Percentiles rank a stretch among this genome's conserved stretches.
These are phyloP conservation scores for Cyberlindnera lachancei DNA, from an alignment of 805 yeast genomes.

Conservation along the genomic window DNA sequence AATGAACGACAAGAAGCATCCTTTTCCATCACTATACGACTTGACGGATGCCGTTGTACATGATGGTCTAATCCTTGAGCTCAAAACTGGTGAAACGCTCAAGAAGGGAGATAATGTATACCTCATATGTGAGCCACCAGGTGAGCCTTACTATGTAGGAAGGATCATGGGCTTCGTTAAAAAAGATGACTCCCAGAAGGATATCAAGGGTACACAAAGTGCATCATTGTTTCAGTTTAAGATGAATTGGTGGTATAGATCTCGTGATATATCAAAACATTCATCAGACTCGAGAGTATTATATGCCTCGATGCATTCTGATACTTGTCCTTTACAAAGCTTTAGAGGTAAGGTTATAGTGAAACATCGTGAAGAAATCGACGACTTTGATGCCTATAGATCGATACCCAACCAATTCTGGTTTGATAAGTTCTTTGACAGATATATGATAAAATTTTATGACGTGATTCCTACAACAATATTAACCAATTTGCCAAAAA, in stretches of 20 bases:
- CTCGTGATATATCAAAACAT: constrained; percentile 69
- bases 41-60: constrained; percentile 31
- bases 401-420: constrained; percentile 65
- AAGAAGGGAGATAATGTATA: constrained; percentile 54
- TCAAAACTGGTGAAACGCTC: constrained; percentile 17
- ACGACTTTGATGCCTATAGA: constrained; percentile 40
- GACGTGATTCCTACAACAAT: constrained; percentile 63
- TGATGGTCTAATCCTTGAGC: constrained; percentile 13
- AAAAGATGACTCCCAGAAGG: constrained; percentile 24
- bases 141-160: constrained; percentile 90
- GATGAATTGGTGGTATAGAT: constrained; percentile 89
- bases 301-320: constrained; percentile 82
- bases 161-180: constrained; percentile 66
- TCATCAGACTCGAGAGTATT: constrained; percentile 66
- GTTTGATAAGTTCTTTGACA: constrained; percentile 78
- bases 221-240: constrained; percentile 53
- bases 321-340: constrained; percentile 67
- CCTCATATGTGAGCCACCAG: constrained; percentile 86
- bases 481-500: constrained; percentile 49
- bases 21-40: constrained; percentile 30
- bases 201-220: constrained; percentile 27
- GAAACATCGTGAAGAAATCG: constrained; percentile 59
- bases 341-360: constrained; percentile 73
- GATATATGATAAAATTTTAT: constrained; percentile 77
- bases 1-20: constrained; percentile 2